phyloP scores from a whole-genome alignment of 805 yeast species.

The Debaryomyces maramus region DNA sequence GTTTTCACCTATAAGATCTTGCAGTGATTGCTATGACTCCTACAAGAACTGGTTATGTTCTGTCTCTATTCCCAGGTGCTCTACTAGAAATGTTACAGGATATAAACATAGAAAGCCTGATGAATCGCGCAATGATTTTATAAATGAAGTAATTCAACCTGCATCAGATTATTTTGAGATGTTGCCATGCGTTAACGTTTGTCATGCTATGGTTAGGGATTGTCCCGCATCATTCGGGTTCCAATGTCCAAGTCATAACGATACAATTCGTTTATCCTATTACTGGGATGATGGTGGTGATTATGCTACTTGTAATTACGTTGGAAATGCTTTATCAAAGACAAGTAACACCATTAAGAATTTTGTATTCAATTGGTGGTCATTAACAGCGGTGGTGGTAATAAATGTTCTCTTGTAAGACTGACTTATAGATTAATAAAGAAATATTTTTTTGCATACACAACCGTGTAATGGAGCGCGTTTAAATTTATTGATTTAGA shows the following conservation, averaged over 20 bases:
- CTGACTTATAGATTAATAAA: not conserved
- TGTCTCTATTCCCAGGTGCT: constrained; percentile 83
- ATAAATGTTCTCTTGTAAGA: constrained; percentile 2
- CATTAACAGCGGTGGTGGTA: constrained; percentile 8
- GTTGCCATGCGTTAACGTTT: constrained; percentile 81
- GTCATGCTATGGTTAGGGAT: constrained; percentile 74
- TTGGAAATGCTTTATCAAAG: constrained; percentile 20
- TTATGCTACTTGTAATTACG: constrained; percentile 38
- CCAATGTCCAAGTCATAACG: constrained; percentile 59
- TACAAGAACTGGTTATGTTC: constrained; percentile 90
- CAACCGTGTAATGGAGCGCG: not conserved
- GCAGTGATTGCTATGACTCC: constrained; percentile 67
- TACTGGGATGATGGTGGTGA: constrained; percentile 36
- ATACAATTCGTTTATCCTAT: constrained; percentile 41
- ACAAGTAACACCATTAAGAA: constrained; percentile 10
- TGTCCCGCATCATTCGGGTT: constrained; percentile 82
- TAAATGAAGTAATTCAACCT: constrained; percentile 50
- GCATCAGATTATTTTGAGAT: constrained; percentile 74
- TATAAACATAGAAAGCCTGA: constrained; percentile 48
- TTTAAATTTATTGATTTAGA: not conserved
- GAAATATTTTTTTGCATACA: not conserved
- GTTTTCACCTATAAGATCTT: constrained; percentile 72
- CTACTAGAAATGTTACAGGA: constrained; percentile 47
- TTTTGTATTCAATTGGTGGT: constrained; percentile 15
- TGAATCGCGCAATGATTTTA: constrained; percentile 58